Percentiles rank a stretch among this genome's conserved stretches.
phyloP scores from a whole-genome alignment of 2,329 filamentous ascomycete species.

The Cyphellophora attinorum region DNA sequence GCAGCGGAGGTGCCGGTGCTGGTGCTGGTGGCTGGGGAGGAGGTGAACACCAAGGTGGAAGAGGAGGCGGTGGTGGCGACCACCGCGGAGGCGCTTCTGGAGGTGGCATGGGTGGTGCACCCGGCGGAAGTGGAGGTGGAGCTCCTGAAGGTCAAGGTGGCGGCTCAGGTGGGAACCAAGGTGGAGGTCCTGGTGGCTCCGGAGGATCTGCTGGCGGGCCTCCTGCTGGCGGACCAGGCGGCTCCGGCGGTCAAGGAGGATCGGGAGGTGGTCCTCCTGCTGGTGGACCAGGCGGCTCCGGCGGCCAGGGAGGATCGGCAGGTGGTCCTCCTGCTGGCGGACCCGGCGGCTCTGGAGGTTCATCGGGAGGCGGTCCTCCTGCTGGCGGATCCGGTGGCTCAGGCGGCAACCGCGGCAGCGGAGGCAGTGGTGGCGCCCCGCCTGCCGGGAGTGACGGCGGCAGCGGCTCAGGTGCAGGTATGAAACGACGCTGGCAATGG shows the following conservation, averaged over 20 bases:
- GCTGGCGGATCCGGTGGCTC: neutral
- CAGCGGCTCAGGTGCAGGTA: no score
- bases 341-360: neutral
- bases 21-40: neutral
- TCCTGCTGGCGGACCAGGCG: neutral
- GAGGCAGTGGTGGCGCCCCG: no score
- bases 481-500: no score
- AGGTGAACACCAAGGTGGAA: neutral
- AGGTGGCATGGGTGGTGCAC: neutral
- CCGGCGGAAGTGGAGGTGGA: neutral
- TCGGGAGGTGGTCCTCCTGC: neutral
- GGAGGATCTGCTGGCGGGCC: no score
- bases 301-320: no score
- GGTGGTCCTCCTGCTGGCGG: neutral
- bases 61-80: neutral
- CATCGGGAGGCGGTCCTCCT: neutral
- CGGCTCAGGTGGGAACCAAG: neutral
- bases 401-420: no score
- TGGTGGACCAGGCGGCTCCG: neutral
- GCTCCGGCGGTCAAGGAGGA: neutral
- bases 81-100: neutral
- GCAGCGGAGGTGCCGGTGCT: neutral
- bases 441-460: no score
- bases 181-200: neutral
- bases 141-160: neutral